These are phyloP conservation scores for Leishmania guyanensis DNA, from an alignment of 208 protist species.

Conservation along the genomic window DNA sequence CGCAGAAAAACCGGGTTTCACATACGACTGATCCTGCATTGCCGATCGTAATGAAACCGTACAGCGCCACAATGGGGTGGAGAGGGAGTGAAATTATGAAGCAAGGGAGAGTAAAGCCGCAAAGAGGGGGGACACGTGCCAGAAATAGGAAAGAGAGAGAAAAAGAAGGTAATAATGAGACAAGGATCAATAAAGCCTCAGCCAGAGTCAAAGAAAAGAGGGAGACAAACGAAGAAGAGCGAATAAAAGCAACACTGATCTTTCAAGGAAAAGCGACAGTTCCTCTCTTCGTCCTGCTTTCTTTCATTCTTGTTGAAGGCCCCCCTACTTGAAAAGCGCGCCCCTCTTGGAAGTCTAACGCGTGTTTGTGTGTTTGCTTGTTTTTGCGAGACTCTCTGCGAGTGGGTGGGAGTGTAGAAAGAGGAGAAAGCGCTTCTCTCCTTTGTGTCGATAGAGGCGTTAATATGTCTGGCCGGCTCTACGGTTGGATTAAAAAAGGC, in stretches of 20 bases:
- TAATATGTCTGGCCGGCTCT: not conserved
- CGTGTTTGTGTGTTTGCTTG: not conserved
- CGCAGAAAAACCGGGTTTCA: not conserved
- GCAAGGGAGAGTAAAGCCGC: not conserved
- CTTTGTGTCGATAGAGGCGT: not conserved
- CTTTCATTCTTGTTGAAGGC: not conserved
- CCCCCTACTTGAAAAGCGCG: not conserved
- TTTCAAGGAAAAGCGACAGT: not conserved
- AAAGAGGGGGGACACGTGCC: not conserved
- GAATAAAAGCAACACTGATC: not conserved
- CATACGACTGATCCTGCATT: conserved; percentile 26
- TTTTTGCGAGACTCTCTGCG: not conserved
- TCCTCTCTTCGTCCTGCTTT: not conserved
- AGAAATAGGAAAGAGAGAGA: not conserved
- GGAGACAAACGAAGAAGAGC: not conserved
- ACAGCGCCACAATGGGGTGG: not conserved
- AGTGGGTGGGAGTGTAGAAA: not conserved
- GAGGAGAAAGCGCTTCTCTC: not conserved
- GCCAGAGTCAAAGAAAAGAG: not conserved
- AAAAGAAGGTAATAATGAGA: not conserved
- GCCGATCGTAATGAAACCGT: not conserved
- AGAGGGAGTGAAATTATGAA: not conserved
- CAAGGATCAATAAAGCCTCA: not conserved
- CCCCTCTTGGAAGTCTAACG: not conserved
- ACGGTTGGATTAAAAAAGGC: not conserved